These are phyloP conservation scores for Malania oleifera DNA, from an alignment of 164 flowering plant genomes.

Conservation along the genomic window DNA sequence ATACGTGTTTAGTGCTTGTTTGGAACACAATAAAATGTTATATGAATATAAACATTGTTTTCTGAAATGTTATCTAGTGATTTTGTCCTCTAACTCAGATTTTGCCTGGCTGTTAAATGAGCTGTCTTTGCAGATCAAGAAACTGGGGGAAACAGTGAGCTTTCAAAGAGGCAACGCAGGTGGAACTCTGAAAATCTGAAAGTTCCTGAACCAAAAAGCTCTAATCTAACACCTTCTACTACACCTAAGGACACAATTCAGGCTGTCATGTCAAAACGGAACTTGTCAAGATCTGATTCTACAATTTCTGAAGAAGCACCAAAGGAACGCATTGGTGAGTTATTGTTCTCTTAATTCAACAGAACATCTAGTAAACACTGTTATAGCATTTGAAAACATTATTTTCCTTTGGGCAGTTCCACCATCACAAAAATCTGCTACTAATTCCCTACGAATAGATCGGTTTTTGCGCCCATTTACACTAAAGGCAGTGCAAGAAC, in stretches of 20 bases:
- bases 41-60: no score
- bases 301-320: slow-evolving; percentile 43
- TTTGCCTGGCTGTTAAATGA: no score
- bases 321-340: slow-evolving; percentile 85
- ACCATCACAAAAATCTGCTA: slow-evolving; percentile 63
- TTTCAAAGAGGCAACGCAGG: slow-evolving; percentile 71
- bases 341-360: not conserved
- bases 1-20: no score
- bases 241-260: slow-evolving; percentile 40
- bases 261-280: slow-evolving; percentile 30
- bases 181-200: slow-evolving; percentile 63
- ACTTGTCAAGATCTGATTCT: slow-evolving; percentile 50
- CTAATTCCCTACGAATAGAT: slow-evolving; percentile 81
- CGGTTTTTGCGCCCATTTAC: slow-evolving; percentile 91
- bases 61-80: no score
- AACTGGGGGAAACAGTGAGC: slow-evolving; percentile 42
- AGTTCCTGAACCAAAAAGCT: slow-evolving; percentile 39
- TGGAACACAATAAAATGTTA: no score
- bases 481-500: slow-evolving; percentile 91
- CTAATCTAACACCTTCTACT: slow-evolving; percentile 27
- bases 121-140: slow-evolving; percentile 47
- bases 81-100: no score
- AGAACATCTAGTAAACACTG: not conserved
- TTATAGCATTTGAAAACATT: not conserved
- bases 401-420: slow-evolving; percentile 53